Evolutionary conservation across 345 rosid genomes (phyloP), one percentile per base, ranked within the genome.

Genomic region (Hypericum androsaemum): DNA sequence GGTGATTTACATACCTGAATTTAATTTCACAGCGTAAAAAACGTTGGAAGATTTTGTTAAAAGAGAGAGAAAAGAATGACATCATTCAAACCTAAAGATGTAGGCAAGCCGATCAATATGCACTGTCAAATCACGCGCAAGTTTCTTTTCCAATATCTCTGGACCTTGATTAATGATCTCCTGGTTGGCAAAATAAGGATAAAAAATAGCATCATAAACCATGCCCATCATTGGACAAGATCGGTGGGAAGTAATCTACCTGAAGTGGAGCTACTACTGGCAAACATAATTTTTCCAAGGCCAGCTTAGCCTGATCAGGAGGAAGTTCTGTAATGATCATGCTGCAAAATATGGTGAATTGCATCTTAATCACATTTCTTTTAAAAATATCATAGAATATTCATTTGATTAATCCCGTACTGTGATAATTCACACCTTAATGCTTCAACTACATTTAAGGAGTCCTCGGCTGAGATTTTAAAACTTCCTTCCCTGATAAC

Each of bases 81-180:
- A 53, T 44, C 53, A 39, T 57, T 66, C 78, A 38, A 57, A 92
- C 98, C 98, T 82, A 74, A 94, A 94, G 64, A 94, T 83, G 76
- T 77, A 83, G 47, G 97, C 99, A 71, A 94, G 79, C 47, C 97
- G 86, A 70, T 94, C 99, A 60, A 94, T 88, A 70, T 86, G 88
- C 67, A 94, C 81, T 5, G 95, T 88, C 67, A 94, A 64, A 54
- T 94, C 99, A 7, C 87, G 87, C 56, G 94, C 85, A 69, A 74
- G 94, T 71, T 80, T 92, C 84, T 88, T 88, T 58, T 72, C 88
- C 69, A 94, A 70, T 63, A 77, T 68, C 72, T 88, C 88, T 60
- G 77, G 77, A 7, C 94, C 88, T 64, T 76, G 87, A 74, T 64
- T 77, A 56, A 83, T 64, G 8, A 76, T 64, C 73, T 81, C 92